These are phyloP conservation scores for Chlorella sp. DNA, from an alignment of 139 green algal species.

Conservation along the genomic window DNA sequence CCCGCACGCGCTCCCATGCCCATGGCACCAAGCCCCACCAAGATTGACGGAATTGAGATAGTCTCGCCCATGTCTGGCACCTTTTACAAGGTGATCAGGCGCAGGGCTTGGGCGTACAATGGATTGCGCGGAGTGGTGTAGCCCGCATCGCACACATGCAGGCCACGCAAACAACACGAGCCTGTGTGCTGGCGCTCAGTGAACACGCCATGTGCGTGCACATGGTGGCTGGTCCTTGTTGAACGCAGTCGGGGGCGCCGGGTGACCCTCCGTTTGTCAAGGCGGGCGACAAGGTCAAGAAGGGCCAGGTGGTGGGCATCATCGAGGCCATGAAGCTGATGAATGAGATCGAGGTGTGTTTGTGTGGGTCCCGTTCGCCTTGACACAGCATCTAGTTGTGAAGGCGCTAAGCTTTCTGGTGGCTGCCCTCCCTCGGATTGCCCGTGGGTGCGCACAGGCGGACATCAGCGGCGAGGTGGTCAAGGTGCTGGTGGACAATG, in stretches of 20 bases:
- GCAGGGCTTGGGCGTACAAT: no score
- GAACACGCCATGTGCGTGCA: no score
- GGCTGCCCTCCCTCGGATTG: no score
- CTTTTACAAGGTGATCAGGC: conserved; percentile 46
- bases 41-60: conserved; percentile 50
- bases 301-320: conserved; percentile 94
- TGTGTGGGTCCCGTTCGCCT: no score
- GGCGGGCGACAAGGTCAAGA: conserved; percentile 86
- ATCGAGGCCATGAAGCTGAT: conserved; percentile 99
- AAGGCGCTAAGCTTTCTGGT: no score
- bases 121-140: no score
- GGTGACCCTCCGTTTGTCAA: conserved; percentile 88
- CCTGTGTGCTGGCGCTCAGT: no score
- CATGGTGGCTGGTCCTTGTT: no score
- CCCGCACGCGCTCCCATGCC: conserved; percentile 44
- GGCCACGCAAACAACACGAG: no score
- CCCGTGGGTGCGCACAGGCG: no score
- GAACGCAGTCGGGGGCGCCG: conserved; percentile 61
- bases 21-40: conserved; percentile 4
- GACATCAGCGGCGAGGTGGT: conserved; percentile 65
- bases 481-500: conserved; percentile 68
- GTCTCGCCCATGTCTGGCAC: conserved; percentile 53
- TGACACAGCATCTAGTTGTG: no score
- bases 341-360: conserved; percentile 96
- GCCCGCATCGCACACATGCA: no score